These are phyloP conservation scores for Priceomyces castillae DNA, from an alignment of 805 yeast species.

Conservation along the genomic window DNA sequence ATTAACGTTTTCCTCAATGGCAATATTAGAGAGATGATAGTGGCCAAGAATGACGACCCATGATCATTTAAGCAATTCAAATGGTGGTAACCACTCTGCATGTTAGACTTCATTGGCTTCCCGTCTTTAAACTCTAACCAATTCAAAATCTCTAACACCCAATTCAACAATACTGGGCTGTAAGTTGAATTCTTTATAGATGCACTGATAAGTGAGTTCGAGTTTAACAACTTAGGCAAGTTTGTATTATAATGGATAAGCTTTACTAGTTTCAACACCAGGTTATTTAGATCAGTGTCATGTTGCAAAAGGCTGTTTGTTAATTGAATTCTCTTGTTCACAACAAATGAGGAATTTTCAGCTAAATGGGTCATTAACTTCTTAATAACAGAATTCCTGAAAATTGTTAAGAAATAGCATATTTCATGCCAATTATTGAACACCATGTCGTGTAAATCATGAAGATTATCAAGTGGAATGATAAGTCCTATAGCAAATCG, in stretches of 20 bases:
- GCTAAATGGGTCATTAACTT: conserved; percentile 32
- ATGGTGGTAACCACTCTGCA: conserved; percentile 9
- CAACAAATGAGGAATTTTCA: conserved; percentile 21
- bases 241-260: conserved; percentile 39
- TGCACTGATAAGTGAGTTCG: conserved; percentile 36
- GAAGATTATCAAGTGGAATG: conserved; percentile 41
- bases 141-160: conserved; percentile 51
- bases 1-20: conserved; percentile 39
- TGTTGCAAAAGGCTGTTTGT: conserved; percentile 38
- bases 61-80: conserved; percentile 5
- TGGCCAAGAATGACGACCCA: conserved; percentile 42
- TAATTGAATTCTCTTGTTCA: conserved; percentile 36
- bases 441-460: conserved; percentile 38
- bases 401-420: conserved; percentile 34
- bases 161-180: conserved; percentile 41
- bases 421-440: conserved; percentile 51
- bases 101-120: conserved; percentile 9
- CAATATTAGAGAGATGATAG: conserved; percentile 44
- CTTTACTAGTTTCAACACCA: conserved; percentile 35
- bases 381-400: conserved; percentile 39
- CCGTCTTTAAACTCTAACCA: conserved; percentile 60
- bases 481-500: conserved; percentile 50
- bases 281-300: conserved; percentile 42
- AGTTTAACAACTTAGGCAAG: conserved; percentile 46
- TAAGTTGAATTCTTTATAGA: conserved; percentile 14